Evolutionary conservation across 108 stramenopile species (phyloP), one percentile per base, ranked within the genome.

Genomic region (Pseudonitzschia multiseries): DNA sequence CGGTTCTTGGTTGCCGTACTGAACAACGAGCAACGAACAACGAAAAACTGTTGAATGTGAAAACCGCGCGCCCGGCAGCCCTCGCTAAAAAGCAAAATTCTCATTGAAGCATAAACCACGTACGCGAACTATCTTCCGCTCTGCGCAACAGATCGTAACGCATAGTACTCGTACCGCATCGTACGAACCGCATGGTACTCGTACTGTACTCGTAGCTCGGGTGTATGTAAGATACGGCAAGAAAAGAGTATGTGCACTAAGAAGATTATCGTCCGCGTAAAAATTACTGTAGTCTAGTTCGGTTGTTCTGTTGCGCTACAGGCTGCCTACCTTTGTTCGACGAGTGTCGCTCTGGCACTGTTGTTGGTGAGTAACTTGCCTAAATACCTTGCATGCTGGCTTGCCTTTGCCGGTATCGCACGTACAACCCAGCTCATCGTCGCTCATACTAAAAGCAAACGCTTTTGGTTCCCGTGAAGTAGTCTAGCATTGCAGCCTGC

Each of bases 51-150:
- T n/a, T n/a, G n/a, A n/a, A n/a, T n/a, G n/a, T n/a, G n/a, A n/a
- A n/a, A n/a, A 36, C 36, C 36, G 36, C 36, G 36, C 36, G 36
- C 36, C 36, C 4, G 36, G 36, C 36, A 36, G 36, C n/a, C 36
- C 50, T 51, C 50, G 50, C 50, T 51, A 13, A 51, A 51, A 51
- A 51, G 50, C n/a, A 51, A 5, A 51, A n/a, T 51, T 51, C 50
- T 51, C 50, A n/a, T 51, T 51, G 50, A 51, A 51, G 50, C 50
- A 3, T n/a, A 51, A 10, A 51, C 17, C 50, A 51, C 50, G 50
- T 51, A 51, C 50, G 50, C 6, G 36, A 36, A 5, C 36, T 36
- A 36, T 36, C 36, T 36, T 36, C 36, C 36, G 36, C 36, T 36
- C 6, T 2, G 36, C 36, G 2, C 36, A 36, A 36, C 36, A 36